phyloP scores from a whole-genome alignment of 768 basidiomycete genomes.

The Suillus sp. region DNA sequence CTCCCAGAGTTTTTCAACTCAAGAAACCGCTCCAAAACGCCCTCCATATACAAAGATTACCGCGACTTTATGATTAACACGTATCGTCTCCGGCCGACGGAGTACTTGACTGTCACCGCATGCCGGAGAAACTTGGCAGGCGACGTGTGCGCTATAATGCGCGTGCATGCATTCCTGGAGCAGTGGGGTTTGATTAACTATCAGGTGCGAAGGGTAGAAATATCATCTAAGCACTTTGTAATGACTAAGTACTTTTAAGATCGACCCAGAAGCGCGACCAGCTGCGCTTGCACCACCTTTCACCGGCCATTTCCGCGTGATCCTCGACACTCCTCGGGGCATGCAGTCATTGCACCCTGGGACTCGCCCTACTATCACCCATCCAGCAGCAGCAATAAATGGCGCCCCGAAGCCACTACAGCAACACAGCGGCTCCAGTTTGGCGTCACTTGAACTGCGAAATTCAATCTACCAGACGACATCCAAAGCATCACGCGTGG shows the following conservation, averaged over 20 bases:
- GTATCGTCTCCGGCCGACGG: conserved; percentile 88
- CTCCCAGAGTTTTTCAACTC: conserved; percentile 99
- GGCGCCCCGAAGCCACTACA: conserved; percentile 44
- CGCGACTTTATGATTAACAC: conserved; percentile 99
- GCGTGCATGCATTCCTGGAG: conserved; percentile 97
- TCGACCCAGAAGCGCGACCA: conserved; percentile 95
- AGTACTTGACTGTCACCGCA: conserved; percentile 97
- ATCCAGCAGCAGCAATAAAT: conserved; percentile 46
- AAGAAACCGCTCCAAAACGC: conserved; percentile 92
- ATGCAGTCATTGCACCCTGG: conserved; percentile 92
- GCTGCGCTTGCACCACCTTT: conserved; percentile 95
- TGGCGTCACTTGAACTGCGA: conserved; percentile 85
- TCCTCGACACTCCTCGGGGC: conserved; percentile 95
- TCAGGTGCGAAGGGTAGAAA: conserved; percentile 60
- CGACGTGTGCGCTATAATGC: conserved; percentile 98
- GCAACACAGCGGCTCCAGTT: conserved; percentile 31
- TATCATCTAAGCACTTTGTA: background rate
- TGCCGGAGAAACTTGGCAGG: conserved; percentile 95
- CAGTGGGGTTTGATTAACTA: conserved; percentile 99
- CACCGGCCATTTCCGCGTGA: conserved; percentile 97
- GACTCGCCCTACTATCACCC: conserved; percentile 55
- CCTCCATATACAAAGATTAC: conserved; percentile 97
- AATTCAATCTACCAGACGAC: conserved; percentile 88
- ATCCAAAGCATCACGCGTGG: conserved; percentile 74
- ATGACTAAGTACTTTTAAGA: conserved; percentile 49